phyloP scores from a whole-genome alignment of 176 grass and related monocot species.

The Oryza meridionalis region DNA sequence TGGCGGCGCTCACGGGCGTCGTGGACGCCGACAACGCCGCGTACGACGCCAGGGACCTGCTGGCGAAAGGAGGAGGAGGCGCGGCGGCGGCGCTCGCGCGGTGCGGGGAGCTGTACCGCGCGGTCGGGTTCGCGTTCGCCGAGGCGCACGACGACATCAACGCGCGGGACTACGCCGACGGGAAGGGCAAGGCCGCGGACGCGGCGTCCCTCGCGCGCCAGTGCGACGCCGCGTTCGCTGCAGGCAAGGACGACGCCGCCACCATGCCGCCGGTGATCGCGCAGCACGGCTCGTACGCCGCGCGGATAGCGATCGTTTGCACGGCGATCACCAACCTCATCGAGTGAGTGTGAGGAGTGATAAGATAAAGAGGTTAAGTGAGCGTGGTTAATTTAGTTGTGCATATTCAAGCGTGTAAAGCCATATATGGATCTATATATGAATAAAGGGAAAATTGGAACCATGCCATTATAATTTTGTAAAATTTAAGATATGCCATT shows the following conservation, averaged over 20 bases:
- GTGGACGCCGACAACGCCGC: slow-evolving; percentile 1
- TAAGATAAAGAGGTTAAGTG: background rate
- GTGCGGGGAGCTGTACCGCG: slow-evolving; percentile 38
- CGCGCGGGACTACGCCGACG: slow-evolving; percentile 33
- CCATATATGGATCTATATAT: background rate
- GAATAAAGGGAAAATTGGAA: too few species aligned
- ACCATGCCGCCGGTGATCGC: slow-evolving; percentile 28
- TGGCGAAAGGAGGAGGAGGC: background rate
- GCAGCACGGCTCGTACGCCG: slow-evolving; percentile 23
- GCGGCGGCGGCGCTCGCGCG: slow-evolving; percentile 10
- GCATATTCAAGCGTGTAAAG: background rate
- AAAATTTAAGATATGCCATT: too few species aligned
- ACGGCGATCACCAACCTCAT: slow-evolving; percentile 53
- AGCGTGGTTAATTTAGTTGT: background rate
- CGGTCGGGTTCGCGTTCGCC: slow-evolving; percentile 38
- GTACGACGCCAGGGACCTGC: slow-evolving; percentile 32
- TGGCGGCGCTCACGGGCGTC: slow-evolving; percentile 49
- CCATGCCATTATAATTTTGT: too few species aligned
- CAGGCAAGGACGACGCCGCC: slow-evolving; percentile 2
- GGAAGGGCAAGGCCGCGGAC: slow-evolving; percentile 31
- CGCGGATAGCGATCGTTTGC: slow-evolving; percentile 30
- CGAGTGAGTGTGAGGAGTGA: slow-evolving; percentile 10
- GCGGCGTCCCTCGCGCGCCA: slow-evolving; percentile 30
- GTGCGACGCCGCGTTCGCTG: slow-evolving; percentile 44
- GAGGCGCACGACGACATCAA: slow-evolving; percentile 45